Percentiles rank a stretch among this genome's conserved stretches.
Evolutionary conservation across 768 basidiomycete genomes (phyloP).

Genomic region (Leucosporidium yakuticum): DNA sequence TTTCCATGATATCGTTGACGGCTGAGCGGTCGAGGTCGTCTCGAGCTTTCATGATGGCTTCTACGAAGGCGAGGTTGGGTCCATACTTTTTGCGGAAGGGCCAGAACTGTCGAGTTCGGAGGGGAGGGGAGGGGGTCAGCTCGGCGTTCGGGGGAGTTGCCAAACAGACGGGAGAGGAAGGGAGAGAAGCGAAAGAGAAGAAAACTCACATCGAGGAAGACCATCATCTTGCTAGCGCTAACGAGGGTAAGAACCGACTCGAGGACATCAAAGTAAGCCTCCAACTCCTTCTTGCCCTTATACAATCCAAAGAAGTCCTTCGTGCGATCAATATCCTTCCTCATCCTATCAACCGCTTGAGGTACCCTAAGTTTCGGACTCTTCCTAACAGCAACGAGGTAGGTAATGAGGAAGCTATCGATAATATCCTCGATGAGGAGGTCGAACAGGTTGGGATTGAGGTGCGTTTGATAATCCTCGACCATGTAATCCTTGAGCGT

Average conservation of each 20-base stretch:
- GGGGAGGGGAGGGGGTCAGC: constrained; percentile 28
- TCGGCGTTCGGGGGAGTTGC: constrained; percentile 51
- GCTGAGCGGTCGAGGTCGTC: constrained; percentile 85
- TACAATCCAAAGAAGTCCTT: constrained; percentile 74
- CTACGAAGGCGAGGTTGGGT: constrained; percentile 84
- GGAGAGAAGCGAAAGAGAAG: constrained; percentile 1
- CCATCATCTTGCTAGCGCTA: constrained; percentile 32
- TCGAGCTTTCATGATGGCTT: constrained; percentile 78
- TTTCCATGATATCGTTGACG: constrained; percentile 61
- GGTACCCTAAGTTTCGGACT: constrained; percentile 82
- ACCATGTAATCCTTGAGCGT: constrained; percentile 94
- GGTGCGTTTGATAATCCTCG: constrained; percentile 78
- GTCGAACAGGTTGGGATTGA: constrained; percentile 85
- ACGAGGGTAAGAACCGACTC: constrained; percentile 52
- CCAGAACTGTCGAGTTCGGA: constrained; percentile 33
- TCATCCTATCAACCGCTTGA: constrained; percentile 71
- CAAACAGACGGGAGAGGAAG: constrained; percentile 66
- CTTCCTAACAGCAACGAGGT: constrained; percentile 79
- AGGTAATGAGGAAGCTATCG: constrained; percentile 80
- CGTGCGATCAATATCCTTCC: constrained; percentile 68
- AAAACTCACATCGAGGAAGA: constrained; percentile 32
- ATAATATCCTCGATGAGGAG: constrained; percentile 86
- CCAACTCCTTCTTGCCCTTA: constrained; percentile 72
- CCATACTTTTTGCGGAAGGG: constrained; percentile 85
- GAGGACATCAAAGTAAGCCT: constrained; percentile 74